Conservation (phyloP, 164 flowering plant genomes). For the Nymphaea thermarum region DNA sequence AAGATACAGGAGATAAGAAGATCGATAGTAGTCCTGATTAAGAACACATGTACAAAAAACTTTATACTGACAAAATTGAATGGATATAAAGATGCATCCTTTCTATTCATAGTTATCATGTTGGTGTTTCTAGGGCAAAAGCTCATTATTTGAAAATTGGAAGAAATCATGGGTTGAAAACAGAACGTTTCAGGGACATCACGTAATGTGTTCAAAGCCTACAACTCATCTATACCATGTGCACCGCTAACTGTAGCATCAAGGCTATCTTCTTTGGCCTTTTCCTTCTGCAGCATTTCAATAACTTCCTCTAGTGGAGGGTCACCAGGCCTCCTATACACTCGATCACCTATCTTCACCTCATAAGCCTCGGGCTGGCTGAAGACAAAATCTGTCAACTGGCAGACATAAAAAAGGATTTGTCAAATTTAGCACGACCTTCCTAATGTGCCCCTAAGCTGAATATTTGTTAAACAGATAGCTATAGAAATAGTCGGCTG, state of each 20-base stretch:
- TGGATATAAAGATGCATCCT: no score
- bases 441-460: no score
- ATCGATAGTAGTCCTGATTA: no score
- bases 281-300: conserved; percentile 29
- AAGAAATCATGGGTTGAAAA: no score
- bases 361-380: conserved; percentile 86
- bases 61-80: no score
- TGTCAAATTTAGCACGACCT: no score
- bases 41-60: no score
- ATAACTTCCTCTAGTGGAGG: conserved; percentile 68
- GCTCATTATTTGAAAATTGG: no score
- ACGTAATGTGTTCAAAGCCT: conserved; percentile 5
- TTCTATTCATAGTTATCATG: no score
- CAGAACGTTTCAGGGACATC: no score
- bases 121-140: no score
- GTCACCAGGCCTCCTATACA: conserved; percentile 75
- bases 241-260: conserved; percentile 3
- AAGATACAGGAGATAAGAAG: no score
- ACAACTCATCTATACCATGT: conserved; percentile 39
- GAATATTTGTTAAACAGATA: not conserved
- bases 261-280: conserved; percentile 11
- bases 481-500: not conserved
- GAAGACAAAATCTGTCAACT: conserved; percentile 77
- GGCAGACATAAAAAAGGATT: not conserved
- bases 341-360: conserved; percentile 80